Base-by-base conservation (phyloP, 2,329 filamentous ascomycete genomes). In the Beauveria australis region DNA sequence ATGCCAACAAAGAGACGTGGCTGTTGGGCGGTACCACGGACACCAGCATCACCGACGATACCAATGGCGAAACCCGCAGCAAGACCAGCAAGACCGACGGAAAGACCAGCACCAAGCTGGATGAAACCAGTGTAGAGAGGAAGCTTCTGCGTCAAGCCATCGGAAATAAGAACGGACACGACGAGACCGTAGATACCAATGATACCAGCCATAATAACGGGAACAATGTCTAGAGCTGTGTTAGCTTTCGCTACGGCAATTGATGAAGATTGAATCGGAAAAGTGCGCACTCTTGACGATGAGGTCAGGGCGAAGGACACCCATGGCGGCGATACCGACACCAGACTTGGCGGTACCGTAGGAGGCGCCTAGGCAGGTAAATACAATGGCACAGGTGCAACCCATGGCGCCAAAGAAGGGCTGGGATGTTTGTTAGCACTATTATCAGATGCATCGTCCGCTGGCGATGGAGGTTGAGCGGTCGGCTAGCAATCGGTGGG, bases 161-260 rank as follows among this genome's bases (percentile, higher is more conserved):
- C 89, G 72, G 90, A 92, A 73, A 94, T 91, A 71, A 94, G 79
- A 75, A 94, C 90, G 19, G 90, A 92, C 64, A 93, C 89, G 78
- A 94, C 90, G 67, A 94, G 84, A 71, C 90, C 90, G 81, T 94
- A 99, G 78, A 99, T 97, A 89, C 91, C 94, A 79, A 99, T 97
- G 79, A 99, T 99, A 97, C 94, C 94, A 83, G 94, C 94, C 94
- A 99, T 99, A 87, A 99, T 96, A 79, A 97, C 94, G 75, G 94
- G 94, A 67, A 97, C 93, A 77, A 97, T 97, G 85, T 97, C 93
- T 97, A 68, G 10, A 53, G 22, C 6, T 26, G 24, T 10, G 54
- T 69, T 57, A 74, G 67, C 53, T 64, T 51, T 41, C 22, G 14
- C 43, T 48, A 57, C 44, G 3, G 37, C 24, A 18, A 4, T 40